Conservation (phyloP, 2,329 filamentous ascomycete genomes). For the Capronia epimyces region DNA sequence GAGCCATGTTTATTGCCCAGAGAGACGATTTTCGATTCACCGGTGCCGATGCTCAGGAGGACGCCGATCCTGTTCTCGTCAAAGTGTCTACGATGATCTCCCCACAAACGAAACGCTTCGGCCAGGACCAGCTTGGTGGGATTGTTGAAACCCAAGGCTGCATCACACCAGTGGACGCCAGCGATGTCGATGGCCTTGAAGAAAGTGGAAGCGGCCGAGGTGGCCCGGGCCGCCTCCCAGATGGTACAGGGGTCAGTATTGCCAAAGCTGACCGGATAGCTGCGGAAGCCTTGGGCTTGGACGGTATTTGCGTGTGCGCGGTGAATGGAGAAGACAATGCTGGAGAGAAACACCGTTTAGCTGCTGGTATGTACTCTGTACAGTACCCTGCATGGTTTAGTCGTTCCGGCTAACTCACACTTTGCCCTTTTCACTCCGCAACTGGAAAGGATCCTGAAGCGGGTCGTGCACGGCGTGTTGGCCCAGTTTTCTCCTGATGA, state of each 20-base stretch:
- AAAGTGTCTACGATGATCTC: neutral
- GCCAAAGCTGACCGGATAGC: neutral
- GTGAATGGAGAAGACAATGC: neutral
- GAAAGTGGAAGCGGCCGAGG: constrained; percentile 32
- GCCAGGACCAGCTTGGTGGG: constrained; percentile 6
- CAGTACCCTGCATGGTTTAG: neutral
- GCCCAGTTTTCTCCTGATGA: neutral
- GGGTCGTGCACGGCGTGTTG: neutral
- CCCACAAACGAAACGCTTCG: constrained; percentile 1
- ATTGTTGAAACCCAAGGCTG: constrained; percentile 11
- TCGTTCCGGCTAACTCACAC: neutral
- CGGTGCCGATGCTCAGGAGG: neutral
- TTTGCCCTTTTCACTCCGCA: neutral
- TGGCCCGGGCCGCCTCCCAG: constrained; percentile 31
- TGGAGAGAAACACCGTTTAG: neutral
- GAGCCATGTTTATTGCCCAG: constrained; percentile 1
- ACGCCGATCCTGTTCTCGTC: neutral
- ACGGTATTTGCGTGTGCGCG: neutral
- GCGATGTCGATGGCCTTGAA: constrained; percentile 29
- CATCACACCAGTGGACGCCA: constrained; percentile 10
- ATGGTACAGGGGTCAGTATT: constrained; percentile 17
- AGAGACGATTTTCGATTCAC: neutral
- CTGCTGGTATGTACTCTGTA: neutral
- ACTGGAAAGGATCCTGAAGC: neutral
- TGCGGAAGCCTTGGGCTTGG: neutral